Evolutionary conservation across 495 filamentous ascomycete species (phyloP), one percentile per base, ranked within the genome.

Genomic region (Amniculicola lignicola): DNA sequence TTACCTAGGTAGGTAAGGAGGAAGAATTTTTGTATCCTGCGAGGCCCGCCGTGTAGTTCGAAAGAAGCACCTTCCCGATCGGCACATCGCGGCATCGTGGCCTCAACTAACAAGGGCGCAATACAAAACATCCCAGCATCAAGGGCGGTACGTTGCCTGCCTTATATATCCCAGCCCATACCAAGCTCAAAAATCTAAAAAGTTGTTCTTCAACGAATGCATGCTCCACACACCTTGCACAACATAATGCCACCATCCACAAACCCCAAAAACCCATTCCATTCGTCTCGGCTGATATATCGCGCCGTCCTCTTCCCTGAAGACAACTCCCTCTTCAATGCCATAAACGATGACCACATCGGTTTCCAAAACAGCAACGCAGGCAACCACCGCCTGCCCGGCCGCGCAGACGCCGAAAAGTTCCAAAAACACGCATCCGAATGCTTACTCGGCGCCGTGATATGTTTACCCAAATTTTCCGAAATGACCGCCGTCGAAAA

Each of bases 311-410:
- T 46, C 18, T 1, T n/a, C 21, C 41, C 44, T 6, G 37, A 42
- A 15, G 56, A 64, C 38, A 44, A 59, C 37, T 64, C 68, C 29
- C 63, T 76, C 54, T 78, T 73, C 70, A 70, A 73, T 42, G 72
- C 71, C 15, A 77, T 79, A 47, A 75, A 78, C 58, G 69, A 73
- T 59, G 57, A 65, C 51, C 50, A 38, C 21, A 1, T 48, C 21
- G 54, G 43, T 23, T 64, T 45, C 54, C 27, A 28, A 2, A 62
- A 64, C 44, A 47, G 52, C 39, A 69, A 63, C 51, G 54, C 54
- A 19, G 29, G 28, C 19, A 59, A 59, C 39, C 39, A 46, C 46
- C 35, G 12, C 45, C 19, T 63, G 65, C 5, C 46, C 58, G n/a
- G 40, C 38, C 10, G 69, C 72, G 1, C 51, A 57, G 46, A 68